Percentiles rank a stretch among this genome's conserved stretches.
Evolutionary conservation across 352 stramenopile genomes (phyloP).

Genomic region (Pythium brachiatum): DNA sequence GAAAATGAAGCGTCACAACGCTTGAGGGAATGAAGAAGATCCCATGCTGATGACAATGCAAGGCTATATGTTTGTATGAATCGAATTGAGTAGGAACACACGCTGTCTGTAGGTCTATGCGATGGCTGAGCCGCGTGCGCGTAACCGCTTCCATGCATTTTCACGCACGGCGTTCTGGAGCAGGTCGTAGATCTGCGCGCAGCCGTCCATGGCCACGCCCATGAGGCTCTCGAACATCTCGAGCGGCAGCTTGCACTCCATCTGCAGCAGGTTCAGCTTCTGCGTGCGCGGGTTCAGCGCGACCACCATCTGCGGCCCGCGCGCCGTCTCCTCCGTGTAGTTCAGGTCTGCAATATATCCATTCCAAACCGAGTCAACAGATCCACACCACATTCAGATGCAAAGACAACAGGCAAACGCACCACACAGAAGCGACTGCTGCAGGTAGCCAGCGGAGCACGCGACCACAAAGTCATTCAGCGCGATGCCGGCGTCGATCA

Average conservation of each 20-base stretch:
- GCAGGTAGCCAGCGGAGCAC: slow-evolving; percentile 86
- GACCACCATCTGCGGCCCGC: slow-evolving; percentile 84
- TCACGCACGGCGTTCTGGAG: slow-evolving; percentile 85
- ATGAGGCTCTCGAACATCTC: slow-evolving; percentile 89
- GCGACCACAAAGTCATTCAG: slow-evolving; percentile 91
- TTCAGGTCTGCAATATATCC: slow-evolving; percentile 91
- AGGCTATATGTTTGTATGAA: too few species aligned
- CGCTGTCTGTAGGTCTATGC: slow-evolving; percentile 20
- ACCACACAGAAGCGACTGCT: slow-evolving; percentile 87
- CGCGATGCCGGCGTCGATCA: slow-evolving; percentile 90
- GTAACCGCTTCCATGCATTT: slow-evolving; percentile 78
- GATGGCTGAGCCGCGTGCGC: slow-evolving; percentile 40
- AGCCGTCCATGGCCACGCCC: slow-evolving; percentile 71
- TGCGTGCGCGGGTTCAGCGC: slow-evolving; percentile 86
- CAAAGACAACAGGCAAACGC: slow-evolving; percentile 17
- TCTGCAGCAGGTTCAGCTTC: slow-evolving; percentile 87
- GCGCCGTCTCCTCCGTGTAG: slow-evolving; percentile 86
- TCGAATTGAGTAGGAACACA: not conserved
- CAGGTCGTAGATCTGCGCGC: slow-evolving; percentile 83
- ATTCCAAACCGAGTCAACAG: not conserved
- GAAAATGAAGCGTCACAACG: too few species aligned
- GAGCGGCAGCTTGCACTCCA: slow-evolving; percentile 88
- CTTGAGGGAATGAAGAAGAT: too few species aligned
- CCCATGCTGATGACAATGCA: too few species aligned
- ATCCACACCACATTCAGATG: not conserved